These are phyloP conservation scores for Blastobotrys peoriensis DNA, from an alignment of 805 yeast species.

Conservation along the genomic window DNA sequence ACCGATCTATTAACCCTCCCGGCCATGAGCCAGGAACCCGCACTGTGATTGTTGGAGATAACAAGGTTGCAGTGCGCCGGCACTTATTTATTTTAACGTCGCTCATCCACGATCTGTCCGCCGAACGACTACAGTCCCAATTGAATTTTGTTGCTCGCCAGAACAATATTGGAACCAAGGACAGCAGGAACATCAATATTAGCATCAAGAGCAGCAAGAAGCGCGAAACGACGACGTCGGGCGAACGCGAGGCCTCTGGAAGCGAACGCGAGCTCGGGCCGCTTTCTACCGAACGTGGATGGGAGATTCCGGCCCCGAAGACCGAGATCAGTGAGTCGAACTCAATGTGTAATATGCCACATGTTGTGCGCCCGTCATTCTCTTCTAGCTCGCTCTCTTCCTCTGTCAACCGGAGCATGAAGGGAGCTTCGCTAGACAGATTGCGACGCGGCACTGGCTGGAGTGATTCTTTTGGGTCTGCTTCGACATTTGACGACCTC, in stretches of 20 bases:
- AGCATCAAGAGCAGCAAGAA: not conserved
- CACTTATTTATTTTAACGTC: constrained; percentile 20
- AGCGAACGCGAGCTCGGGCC: not conserved
- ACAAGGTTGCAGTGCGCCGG: constrained; percentile 18
- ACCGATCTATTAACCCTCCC: not conserved
- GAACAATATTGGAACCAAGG: not conserved
- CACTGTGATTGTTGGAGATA: constrained; percentile 18
- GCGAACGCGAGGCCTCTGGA: not conserved
- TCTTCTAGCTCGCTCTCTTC: constrained; percentile 19
- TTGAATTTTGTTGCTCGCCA: not conserved
- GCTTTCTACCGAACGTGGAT: constrained; percentile 13
- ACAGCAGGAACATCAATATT: not conserved
- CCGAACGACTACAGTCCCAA: constrained; percentile 1
- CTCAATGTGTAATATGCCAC: constrained; percentile 20
- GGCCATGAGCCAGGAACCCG: constrained; percentile 9
- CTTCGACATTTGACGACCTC: constrained; percentile 9
- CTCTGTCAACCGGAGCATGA: constrained; percentile 9
- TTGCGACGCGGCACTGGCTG: constrained; percentile 3
- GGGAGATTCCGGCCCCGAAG: constrained; percentile 18
- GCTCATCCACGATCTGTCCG: constrained; percentile 12
- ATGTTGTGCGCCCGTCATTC: constrained; percentile 19
- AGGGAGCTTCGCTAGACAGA: constrained; percentile 9
- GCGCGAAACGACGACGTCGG: not conserved
- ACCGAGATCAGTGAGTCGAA: constrained; percentile 10
- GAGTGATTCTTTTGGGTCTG: constrained; percentile 5